A percentile compares a stretch with the other conserved stretches of the same genome.
phyloP scores from a whole-genome alignment of 2,329 filamentous ascomycete genomes.

The Chrysoporthe austroafricana region DNA sequence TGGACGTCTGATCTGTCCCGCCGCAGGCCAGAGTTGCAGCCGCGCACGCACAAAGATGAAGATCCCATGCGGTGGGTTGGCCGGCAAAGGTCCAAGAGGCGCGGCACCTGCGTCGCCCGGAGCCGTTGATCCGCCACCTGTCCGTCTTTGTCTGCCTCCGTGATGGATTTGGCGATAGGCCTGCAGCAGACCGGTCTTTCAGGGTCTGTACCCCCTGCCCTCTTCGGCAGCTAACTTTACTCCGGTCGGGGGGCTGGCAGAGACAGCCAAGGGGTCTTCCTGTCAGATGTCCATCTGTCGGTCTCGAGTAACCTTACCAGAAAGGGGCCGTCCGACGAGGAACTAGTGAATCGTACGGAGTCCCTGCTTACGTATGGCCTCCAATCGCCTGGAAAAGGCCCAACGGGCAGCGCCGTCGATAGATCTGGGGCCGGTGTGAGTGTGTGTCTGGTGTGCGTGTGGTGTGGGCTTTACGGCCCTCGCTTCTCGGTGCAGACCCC shows the following conservation, averaged over 20 bases:
- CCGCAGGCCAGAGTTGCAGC: not conserved
- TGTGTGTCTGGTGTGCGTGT: not conserved
- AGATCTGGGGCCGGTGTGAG: not conserved
- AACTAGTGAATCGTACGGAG: not conserved
- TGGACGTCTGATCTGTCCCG: not conserved
- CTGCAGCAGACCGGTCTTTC: not conserved
- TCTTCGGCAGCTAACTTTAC: not conserved
- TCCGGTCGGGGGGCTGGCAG: not conserved
- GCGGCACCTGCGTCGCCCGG: not conserved
- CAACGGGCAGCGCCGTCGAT: not conserved
- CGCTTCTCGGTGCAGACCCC: not conserved
- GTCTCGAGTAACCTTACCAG: slow-evolving; percentile 1
- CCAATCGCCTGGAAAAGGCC: too few relatives aligned
- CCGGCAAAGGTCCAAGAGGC: not conserved
- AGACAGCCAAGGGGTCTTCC: not conserved
- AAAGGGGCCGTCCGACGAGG: not conserved
- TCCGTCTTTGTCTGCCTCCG: slow-evolving; percentile 10
- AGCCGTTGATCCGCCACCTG: not conserved
- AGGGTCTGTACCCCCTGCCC: not conserved
- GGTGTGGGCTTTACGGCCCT: not conserved
- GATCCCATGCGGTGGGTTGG: not conserved
- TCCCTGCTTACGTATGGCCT: not conserved
- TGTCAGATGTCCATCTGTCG: slow-evolving; percentile 3
- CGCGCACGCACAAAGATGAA: not conserved
- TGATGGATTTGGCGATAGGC: slow-evolving; percentile 5